Evolutionary conservation across 2,329 filamentous ascomycete species (phyloP), one percentile per base, ranked within the genome.

Genomic region (Arthrobotrys sphaeroides): DNA sequence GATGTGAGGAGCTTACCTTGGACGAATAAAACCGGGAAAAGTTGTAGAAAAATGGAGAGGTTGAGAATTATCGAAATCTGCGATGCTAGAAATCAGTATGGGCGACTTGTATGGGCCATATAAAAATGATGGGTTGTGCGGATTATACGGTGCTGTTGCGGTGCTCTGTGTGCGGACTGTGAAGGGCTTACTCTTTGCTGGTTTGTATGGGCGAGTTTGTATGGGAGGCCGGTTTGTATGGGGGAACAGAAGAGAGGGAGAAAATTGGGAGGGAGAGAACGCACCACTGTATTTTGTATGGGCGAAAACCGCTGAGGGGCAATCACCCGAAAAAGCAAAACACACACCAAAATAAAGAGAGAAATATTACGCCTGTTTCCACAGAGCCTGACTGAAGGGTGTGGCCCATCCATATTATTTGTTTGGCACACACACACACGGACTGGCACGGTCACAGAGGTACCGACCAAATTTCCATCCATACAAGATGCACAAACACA

Each of bases 131-230:
- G 43, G 43, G 47, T 64, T 47, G 55, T 28, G 26, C 6, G 12
- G 49, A 45, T n/a, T 20, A 45, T 45, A 45, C n/a, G n/a, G n/a
- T n/a, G n/a, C n/a, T n/a, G n/a, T 45, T 16, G 40, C 5, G 13
- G 40, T 45, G 40, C 18, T 45, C 40, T 26, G n/a, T 57, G 12
- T 26, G 16, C 13, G 31, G 10, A 7, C 4, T 43, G 33, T 24
- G 68, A 53, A 73, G 68, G 31, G 68, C 69, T 73, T 73, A 73
- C 69, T 38, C 42, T 70, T 51, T 45, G 49, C 22, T 42, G 47
- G 68, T 65, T 73, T 73, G 69, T 73, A 72, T 65, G 67, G 59
- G 67, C 55, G 67, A 72, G 55, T 64, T 72, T 72, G 67, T 72
- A 73, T 73, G 70, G 69, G 70, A 62, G 62, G 43, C 24, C 18